phyloP scores from a whole-genome alignment of 2,329 filamentous ascomycete species.

The Colletotrichum sp. region DNA sequence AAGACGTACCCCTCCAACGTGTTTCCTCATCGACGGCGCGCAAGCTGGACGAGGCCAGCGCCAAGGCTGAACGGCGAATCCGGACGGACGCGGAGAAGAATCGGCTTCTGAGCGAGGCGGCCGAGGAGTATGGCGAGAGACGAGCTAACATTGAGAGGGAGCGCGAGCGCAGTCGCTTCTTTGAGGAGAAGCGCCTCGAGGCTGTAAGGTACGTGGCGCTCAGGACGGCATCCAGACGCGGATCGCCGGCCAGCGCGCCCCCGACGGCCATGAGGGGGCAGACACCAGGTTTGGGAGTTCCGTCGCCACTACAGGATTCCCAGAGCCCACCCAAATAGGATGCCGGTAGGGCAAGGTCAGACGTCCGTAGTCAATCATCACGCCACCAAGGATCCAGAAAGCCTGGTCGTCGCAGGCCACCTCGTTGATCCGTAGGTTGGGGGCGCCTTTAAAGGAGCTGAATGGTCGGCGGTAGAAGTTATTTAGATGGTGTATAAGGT shows the following conservation, averaged over 20 bases:
- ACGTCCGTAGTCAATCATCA: background rate
- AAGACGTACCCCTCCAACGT: conserved; percentile 38
- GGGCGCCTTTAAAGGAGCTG: background rate
- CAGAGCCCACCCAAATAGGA: background rate
- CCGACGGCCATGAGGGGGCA: conserved; percentile 7
- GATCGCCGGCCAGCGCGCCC: conserved; percentile 21
- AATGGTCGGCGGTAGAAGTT: background rate
- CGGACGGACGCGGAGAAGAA: conserved; percentile 43
- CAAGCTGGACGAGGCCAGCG: conserved; percentile 54
- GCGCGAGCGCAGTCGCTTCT: conserved; percentile 51
- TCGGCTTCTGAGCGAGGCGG: conserved; percentile 46
- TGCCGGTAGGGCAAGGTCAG: background rate
- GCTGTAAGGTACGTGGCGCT: conserved; percentile 44
- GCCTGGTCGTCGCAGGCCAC: background rate
- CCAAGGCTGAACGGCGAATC: conserved; percentile 48
- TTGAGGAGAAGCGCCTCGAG: conserved; percentile 53
- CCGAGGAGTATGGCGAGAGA: conserved; percentile 49
- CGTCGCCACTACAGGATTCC: conserved; percentile 3
- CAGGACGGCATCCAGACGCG: conserved; percentile 11
- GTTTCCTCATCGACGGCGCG: conserved; percentile 44
- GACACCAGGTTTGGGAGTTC: background rate
- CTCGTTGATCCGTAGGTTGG: background rate
- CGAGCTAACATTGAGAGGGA: conserved; percentile 47
- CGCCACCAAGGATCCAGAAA: background rate
- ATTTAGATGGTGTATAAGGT: background rate